Conservation (phyloP, 768 basidiomycete genomes). For the Omphalotus guepiniiformis region DNA sequence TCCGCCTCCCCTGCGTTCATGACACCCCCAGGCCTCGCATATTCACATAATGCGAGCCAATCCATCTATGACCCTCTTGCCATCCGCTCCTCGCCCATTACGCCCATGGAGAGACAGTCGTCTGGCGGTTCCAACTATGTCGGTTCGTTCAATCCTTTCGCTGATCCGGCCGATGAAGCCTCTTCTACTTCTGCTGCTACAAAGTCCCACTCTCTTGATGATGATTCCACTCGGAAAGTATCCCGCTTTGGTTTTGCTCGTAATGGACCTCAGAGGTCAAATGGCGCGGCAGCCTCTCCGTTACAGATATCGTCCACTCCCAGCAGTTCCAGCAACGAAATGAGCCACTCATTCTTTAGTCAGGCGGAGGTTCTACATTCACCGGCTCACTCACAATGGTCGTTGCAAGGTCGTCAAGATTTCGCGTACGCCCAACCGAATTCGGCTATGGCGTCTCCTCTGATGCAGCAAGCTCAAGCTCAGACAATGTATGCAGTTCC, state of each 20-base stretch:
- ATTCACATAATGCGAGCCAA: slow-evolving; percentile 42
- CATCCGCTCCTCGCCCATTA: slow-evolving; percentile 31
- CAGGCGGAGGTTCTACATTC: slow-evolving; percentile 30
- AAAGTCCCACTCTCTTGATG: slow-evolving; percentile 43
- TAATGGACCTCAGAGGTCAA: slow-evolving; percentile 54
- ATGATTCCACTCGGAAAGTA: slow-evolving; percentile 60
- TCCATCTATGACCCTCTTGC: slow-evolving; percentile 54
- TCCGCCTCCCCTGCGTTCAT: slow-evolving; percentile 32
- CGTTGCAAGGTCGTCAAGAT: slow-evolving; percentile 34
- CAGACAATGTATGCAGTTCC: slow-evolving; percentile 32
- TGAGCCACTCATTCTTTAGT: slow-evolving; percentile 32
- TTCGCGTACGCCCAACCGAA: slow-evolving; percentile 37
- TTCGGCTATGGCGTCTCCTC: slow-evolving; percentile 40
- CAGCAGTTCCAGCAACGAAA: slow-evolving; percentile 41
- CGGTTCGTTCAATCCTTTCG: slow-evolving; percentile 81
- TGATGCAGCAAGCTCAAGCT: slow-evolving; percentile 42
- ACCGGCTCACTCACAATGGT: slow-evolving; percentile 40
- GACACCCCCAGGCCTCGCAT: slow-evolving; percentile 51
- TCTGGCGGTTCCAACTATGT: slow-evolving; percentile 51
- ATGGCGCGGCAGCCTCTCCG: slow-evolving; percentile 51
- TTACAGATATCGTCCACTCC: slow-evolving; percentile 53
- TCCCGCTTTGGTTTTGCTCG: slow-evolving; percentile 82
- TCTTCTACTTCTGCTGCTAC: slow-evolving; percentile 27
- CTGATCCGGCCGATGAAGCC: slow-evolving; percentile 45
- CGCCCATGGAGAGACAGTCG: slow-evolving; percentile 41